Evolutionary conservation across 352 stramenopile genomes (phyloP).

Genomic region (Phytophthora vignae): DNA sequence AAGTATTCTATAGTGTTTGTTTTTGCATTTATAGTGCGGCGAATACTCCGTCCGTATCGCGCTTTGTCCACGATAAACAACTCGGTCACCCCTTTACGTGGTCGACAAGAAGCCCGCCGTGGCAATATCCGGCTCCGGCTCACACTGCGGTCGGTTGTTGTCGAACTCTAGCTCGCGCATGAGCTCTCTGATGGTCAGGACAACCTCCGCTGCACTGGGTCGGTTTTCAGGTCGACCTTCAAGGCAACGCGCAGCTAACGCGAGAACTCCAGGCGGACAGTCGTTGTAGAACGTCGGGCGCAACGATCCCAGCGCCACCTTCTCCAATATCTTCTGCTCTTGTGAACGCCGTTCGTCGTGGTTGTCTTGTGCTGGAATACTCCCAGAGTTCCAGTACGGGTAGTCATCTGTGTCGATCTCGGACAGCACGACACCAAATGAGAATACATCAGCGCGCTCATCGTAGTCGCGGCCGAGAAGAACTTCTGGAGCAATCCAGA

Average conservation of each 20-base stretch:
- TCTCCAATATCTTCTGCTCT: slow-evolving; percentile 53
- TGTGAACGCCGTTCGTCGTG: slow-evolving; percentile 40
- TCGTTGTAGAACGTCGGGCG: slow-evolving; percentile 64
- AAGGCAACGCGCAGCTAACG: slow-evolving; percentile 52
- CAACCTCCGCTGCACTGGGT: slow-evolving; percentile 49
- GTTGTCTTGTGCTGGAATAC: slow-evolving; percentile 33
- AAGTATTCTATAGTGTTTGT: slow-evolving; percentile 20
- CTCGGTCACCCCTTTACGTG: slow-evolving; percentile 3
- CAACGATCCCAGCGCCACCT: slow-evolving; percentile 45
- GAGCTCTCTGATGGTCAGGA: slow-evolving; percentile 48
- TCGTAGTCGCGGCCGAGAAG: slow-evolving; percentile 53
- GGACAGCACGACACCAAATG: slow-evolving; percentile 55
- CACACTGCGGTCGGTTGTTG: slow-evolving; percentile 13
- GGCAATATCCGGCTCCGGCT: slow-evolving; percentile 36
- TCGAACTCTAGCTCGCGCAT: slow-evolving; percentile 35
- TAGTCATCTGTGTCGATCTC: slow-evolving; percentile 64
- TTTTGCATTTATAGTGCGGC: slow-evolving; percentile 32
- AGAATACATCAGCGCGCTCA: slow-evolving; percentile 55
- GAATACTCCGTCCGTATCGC: slow-evolving; percentile 21
- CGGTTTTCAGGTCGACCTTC: slow-evolving; percentile 53
- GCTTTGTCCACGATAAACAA: slow-evolving; percentile 7
- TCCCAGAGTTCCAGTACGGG: slow-evolving; percentile 55
- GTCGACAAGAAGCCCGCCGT: slow-evolving; percentile 41
- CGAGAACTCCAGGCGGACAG: slow-evolving; percentile 49
- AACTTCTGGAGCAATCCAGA: slow-evolving; percentile 58